Percentiles rank a stretch among this genome's conserved stretches.
Conservation (phyloP, 2,329 filamentous ascomycete species). For the Arthrobotrys musiformis region DNA sequence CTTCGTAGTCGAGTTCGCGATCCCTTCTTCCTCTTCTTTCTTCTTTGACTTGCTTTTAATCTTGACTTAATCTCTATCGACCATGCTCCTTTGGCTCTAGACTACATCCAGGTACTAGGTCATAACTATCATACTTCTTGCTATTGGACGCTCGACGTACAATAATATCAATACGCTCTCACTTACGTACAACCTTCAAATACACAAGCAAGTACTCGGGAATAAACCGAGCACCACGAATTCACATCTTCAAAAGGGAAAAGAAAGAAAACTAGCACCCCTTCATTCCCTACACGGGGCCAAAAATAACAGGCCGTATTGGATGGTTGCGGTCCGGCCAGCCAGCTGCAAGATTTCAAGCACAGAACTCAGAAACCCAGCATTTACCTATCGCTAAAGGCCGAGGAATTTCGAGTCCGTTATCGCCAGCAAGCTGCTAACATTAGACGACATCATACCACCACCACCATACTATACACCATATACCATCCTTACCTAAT, state of each 20-base stretch:
- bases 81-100: conserved; percentile 33
- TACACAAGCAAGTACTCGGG: no score
- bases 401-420: conserved; percentile 39
- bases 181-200: conserved; percentile 6
- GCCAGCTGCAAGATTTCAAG: conserved; percentile 42
- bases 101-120: no score
- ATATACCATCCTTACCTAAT: conserved; percentile 6
- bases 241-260: background rate
- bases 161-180: background rate
- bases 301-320: conserved; percentile 23
- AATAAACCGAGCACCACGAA: background rate
- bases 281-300: conserved; percentile 12
- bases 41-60: conserved; percentile 2
- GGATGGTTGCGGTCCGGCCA: conserved; percentile 32
- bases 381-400: conserved; percentile 52
- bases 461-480: conserved; percentile 4
- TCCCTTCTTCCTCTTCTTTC: conserved; percentile 28
- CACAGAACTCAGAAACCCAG: conserved; percentile 25
- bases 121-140: conserved; percentile 5
- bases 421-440: conserved; percentile 39
- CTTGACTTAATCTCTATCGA: conserved; percentile 12
- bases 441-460: conserved; percentile 16
- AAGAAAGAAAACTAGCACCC: background rate
- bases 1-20: conserved; percentile 19
- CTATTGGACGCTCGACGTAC: conserved; percentile 25